Base-by-base conservation (phyloP, 805 yeast genomes). In the Metschnikowia proteae region DNA sequence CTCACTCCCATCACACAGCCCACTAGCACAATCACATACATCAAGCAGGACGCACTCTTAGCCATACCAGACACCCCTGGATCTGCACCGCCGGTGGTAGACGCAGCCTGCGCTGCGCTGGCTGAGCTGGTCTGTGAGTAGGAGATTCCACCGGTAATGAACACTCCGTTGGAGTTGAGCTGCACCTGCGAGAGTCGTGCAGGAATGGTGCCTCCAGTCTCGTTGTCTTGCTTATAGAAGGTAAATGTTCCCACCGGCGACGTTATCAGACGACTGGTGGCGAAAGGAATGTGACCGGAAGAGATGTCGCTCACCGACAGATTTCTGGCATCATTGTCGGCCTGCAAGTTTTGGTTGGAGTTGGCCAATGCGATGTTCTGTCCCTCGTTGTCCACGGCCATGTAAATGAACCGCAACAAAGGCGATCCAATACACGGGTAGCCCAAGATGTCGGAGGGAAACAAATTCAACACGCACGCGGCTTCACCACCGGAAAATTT, bases 381-480 rank as follows among this genome's bases (percentile, higher is more conserved):
- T 17, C 79, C 79, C 11, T 76, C 88, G 52, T 80, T 73, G 62
- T 86, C 89, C 34, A 83, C 82, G 0, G 84, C 91, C 34, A 85
- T 50, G 59, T 79, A 84, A 6, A 76, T 64, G 41, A 73, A 68
- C 45, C 69, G 69, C 41, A 86, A 53, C 55, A 85, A 80, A 3
- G 86, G 74, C 5, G 79, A 66, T 3, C 92, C 94, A 36, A 86
- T 61, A 2, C 79, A 58, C 7, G 78, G 72, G 58, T 67, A 80
- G 1, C 88, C 87, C 4, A 69, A 53, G 8, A 56, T 50, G 3
- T 68, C 59, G 42, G 74, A 72, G 1, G 88, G 85, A 25, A 73
- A 63, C 35, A 85, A 59, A 13, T 71, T 70, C 36, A 86, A 63
- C 41, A 61, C 68, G 60, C 94, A 86, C 1, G 88, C 90, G 5